Conservation (phyloP, 371 early-diverging fungal genomes). For the Smittium mucronatum region DNA sequence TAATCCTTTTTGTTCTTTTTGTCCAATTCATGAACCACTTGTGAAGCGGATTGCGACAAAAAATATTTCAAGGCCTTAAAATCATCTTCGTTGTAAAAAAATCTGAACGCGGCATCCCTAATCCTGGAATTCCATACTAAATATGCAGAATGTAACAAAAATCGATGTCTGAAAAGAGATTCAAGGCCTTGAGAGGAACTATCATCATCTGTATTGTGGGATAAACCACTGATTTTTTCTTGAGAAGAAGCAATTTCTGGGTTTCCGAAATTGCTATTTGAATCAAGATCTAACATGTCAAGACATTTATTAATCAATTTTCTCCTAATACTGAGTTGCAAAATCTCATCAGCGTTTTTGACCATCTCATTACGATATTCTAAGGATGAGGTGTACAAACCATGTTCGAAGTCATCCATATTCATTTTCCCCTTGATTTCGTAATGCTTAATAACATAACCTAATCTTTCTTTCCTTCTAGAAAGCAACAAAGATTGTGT, state of each 20-base stretch:
- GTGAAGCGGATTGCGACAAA: constrained; percentile 30
- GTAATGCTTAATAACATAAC: constrained; percentile 27
- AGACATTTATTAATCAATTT: constrained; percentile 33
- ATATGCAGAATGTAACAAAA: constrained; percentile 34
- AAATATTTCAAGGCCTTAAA: constrained; percentile 30
- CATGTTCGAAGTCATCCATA: constrained; percentile 30
- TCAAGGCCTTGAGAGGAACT: constrained; percentile 24
- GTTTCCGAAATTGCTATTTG: not conserved
- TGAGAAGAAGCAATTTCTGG: no score
- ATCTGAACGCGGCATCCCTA: constrained; percentile 30
- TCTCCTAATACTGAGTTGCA: constrained; percentile 29
- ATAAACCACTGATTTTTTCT: no score
- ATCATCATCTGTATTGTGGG: constrained; percentile 14
- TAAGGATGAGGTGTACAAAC: constrained; percentile 18
- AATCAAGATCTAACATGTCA: constrained; percentile 21
- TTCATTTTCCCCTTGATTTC: constrained; percentile 21
- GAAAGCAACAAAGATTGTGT: constrained; percentile 29
- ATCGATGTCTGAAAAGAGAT: constrained; percentile 32
- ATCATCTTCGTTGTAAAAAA: constrained; percentile 33
- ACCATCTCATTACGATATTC: constrained; percentile 22
- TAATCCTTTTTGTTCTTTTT: constrained; percentile 9
- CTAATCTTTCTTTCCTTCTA: constrained; percentile 32
- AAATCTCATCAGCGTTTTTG: constrained; percentile 27
- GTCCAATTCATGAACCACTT: constrained; percentile 28
- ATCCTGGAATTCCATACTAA: constrained; percentile 33